Percentiles rank a stretch among this genome's conserved stretches.
Evolutionary conservation across 1,139 yeast genomes (phyloP).

Genomic region (Candida sp.): DNA sequence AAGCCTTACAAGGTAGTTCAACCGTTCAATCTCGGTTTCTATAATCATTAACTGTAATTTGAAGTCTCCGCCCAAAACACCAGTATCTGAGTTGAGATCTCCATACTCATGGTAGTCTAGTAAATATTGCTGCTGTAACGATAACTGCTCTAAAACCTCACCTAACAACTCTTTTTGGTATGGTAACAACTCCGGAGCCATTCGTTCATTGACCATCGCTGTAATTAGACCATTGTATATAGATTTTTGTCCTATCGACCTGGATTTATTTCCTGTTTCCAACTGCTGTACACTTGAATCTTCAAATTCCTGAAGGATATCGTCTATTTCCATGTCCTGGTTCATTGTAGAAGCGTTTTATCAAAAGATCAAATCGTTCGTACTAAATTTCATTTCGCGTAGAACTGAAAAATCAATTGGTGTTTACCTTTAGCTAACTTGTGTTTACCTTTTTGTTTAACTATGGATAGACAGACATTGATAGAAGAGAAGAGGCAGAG

Average conservation of each 20-base stretch:
- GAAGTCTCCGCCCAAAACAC: slow-evolving; percentile 53
- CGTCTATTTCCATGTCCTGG: slow-evolving; percentile 54
- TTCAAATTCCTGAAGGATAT: slow-evolving; percentile 65
- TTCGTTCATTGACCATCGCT: slow-evolving; percentile 81
- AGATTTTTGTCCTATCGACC: slow-evolving; percentile 15
- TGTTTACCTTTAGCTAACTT: too few relatives aligned
- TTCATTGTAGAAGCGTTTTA: slow-evolving; percentile 1
- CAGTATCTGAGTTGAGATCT: slow-evolving; percentile 36
- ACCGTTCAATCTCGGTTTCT: slow-evolving; percentile 88
- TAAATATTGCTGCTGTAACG: slow-evolving; percentile 69
- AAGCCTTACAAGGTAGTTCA: slow-evolving; percentile 74
- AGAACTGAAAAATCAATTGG: background rate
- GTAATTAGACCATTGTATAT: slow-evolving; percentile 45
- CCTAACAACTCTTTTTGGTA: slow-evolving; percentile 61
- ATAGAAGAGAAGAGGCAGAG: slow-evolving; percentile 42
- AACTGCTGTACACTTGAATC: slow-evolving; percentile 6
- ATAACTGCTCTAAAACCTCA: slow-evolving; percentile 54
- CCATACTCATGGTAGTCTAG: slow-evolving; percentile 57
- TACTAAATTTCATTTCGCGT: background rate
- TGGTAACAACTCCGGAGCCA: slow-evolving; percentile 78
- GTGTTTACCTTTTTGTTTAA: too few relatives aligned
- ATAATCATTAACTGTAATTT: slow-evolving; percentile 79
- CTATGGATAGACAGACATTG: slow-evolving; percentile 36
- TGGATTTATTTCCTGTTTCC: background rate
- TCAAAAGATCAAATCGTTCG: background rate